Evolutionary conservation across 2,329 filamentous ascomycete species (phyloP).

Genomic region (Phoma herbarum): DNA sequence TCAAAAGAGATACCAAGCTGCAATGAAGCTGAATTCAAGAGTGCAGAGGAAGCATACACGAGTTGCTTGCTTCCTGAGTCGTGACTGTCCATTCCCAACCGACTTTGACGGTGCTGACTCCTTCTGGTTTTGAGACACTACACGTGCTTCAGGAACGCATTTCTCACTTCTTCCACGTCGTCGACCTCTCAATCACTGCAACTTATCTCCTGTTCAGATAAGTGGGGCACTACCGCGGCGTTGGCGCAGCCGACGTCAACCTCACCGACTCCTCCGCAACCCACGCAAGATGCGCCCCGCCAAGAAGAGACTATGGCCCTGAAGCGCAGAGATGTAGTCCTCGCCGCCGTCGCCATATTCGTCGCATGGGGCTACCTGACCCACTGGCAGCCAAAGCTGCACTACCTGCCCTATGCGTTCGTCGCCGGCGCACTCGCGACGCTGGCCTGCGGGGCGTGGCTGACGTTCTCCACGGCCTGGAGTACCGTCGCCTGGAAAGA

Average conservation of each 20-base stretch:
- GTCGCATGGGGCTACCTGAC: constrained; percentile 88
- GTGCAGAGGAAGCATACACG: not conserved
- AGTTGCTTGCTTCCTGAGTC: not conserved
- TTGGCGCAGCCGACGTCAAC: constrained; percentile 17
- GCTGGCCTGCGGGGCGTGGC: constrained; percentile 63
- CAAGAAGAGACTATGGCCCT: constrained; percentile 70
- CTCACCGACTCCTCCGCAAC: constrained; percentile 18
- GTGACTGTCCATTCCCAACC: not conserved
- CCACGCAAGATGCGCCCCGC: constrained; percentile 48
- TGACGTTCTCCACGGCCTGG: constrained; percentile 68
- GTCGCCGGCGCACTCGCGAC: constrained; percentile 70
- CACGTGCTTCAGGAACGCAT: no score
- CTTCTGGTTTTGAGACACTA: not conserved
- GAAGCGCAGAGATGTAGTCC: constrained; percentile 72
- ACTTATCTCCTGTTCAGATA: not conserved
- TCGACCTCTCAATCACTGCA: not conserved
- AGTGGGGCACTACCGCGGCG: constrained; percentile 7
- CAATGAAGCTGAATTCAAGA: not conserved
- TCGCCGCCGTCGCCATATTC: constrained; percentile 75
- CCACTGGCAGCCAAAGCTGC: constrained; percentile 82
- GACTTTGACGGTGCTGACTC: not conserved
- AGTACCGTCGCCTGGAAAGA: constrained; percentile 59
- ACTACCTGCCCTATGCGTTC: constrained; percentile 87
- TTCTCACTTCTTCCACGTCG: not conserved
- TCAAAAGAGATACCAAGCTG: constrained; percentile 22